Base-by-base conservation (phyloP, 2,329 filamentous ascomycete species). In the Aspergillus fijiensis region DNA sequence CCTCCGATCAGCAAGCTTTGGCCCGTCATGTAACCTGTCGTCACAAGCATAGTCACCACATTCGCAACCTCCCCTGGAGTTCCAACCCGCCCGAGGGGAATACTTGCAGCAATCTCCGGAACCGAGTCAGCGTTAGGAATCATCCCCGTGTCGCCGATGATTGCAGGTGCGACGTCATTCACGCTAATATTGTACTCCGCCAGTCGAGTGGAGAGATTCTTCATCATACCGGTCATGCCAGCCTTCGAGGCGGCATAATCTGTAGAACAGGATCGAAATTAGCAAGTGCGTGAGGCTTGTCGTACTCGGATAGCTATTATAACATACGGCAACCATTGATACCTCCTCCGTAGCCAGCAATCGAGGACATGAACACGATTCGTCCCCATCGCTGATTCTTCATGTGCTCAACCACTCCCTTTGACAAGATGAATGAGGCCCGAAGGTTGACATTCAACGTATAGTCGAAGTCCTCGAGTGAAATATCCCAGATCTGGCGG, bases 121-220 rank as follows among this genome's bases (percentile, higher is more conserved):
- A 83, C 84, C 21, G 82, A 81, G 62, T 84, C 80, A 47, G 82
- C 82, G 61, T 84, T 80, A 2, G 84, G 84, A 48, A 88, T 85
- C 85, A 88, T 85, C 1, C 84, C 84, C 2, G 84, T 87, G 23
- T 84, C 82, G 4, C 85, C 86, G 63, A 89, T 88, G 85, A 89
- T 88, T 2, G 86, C 87, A 0, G 87, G 87, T 3, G 85, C 85
- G n/a, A 89, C 84, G 63, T 88, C 86, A 60, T 89, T 89, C 59
- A 88, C 85, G 14, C 85, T 87, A 65, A 89, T 86, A 33, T 86
- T 85, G 65, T 80, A 81, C 58, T 81, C 79, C 2, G 85, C 86
- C 23, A 88, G 79, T 50, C 84, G 84, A 0, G 79, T 81, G 0
- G 86, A 81, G 31, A 89, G 77, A 63, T 88, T 89, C 69, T 82